Conservation (phyloP, 139 green algal species). For the Chlamydomonas incerta region DNA sequence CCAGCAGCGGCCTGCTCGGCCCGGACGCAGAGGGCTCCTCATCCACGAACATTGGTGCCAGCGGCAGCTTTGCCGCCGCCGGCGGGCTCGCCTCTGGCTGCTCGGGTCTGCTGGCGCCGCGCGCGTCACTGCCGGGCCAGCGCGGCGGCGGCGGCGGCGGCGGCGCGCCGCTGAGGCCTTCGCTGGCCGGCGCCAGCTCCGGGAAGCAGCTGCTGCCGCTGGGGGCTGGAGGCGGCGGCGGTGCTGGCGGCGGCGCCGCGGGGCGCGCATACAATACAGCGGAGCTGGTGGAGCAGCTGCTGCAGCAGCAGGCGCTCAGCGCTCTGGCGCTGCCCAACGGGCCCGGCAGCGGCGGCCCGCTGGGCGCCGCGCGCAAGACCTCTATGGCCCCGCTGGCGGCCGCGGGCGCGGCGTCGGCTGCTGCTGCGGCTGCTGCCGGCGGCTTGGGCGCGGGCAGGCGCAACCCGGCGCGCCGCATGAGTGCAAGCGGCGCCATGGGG, state of each 20-base stretch:
- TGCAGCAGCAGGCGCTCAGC: conserved; percentile 3
- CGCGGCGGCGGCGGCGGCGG: neutral
- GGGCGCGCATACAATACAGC: neutral
- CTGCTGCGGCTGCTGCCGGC: too few relatives aligned
- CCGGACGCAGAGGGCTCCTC: neutral
- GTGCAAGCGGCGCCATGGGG: too few relatives aligned
- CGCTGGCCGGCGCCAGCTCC: neutral
- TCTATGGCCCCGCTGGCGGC: neutral
- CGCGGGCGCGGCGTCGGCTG: neutral
- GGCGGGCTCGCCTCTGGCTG: neutral
- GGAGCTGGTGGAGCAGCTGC: conserved; percentile 16
- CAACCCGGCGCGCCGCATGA: too few relatives aligned
- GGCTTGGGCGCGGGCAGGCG: too few relatives aligned
- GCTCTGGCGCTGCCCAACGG: neutral
- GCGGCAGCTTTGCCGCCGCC: neutral
- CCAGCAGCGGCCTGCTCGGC: too few relatives aligned
- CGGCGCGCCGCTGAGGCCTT: neutral
- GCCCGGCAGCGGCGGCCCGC: too few relatives aligned
- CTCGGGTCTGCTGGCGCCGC: neutral
- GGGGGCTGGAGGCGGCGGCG: neutral
- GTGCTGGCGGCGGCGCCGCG: neutral
- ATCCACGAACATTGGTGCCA: neutral
- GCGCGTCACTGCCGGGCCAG: conserved; percentile 3
- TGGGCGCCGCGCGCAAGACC: too few relatives aligned
- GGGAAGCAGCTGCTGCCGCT: neutral